phyloP scores from a whole-genome alignment of 345 rosid genomes.

The Hibiscus tridactylites region DNA sequence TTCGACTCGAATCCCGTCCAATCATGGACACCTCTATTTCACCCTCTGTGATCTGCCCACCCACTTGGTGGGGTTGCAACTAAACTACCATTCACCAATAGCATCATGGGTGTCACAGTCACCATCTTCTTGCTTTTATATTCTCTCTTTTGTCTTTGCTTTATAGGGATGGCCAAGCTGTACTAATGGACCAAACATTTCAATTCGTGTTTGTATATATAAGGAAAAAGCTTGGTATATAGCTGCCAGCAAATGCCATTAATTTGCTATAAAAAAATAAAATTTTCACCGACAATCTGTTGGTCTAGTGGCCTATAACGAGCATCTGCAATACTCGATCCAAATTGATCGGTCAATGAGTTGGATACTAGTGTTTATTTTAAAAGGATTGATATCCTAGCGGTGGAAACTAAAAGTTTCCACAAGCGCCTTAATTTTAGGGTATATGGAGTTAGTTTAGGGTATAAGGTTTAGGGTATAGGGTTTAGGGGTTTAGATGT shows the following conservation, averaged over 20 bases:
- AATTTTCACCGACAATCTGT: no score
- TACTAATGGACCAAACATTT: not conserved
- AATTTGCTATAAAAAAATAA: not conserved
- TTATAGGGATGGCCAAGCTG: constrained; percentile 6
- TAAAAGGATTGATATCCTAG: not conserved
- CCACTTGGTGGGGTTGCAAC: constrained; percentile 1
- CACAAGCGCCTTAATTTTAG: no score
- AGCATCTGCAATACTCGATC: no score
- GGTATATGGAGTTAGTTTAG: no score
- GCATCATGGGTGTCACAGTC: constrained; percentile 12
- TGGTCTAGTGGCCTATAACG: no score
- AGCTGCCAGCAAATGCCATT: not conserved
- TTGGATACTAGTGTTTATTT: not conserved
- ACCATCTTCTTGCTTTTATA: constrained; percentile 3
- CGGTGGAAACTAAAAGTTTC: no score
- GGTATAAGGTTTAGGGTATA: no score
- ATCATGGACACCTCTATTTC: not conserved
- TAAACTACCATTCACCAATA: not conserved
- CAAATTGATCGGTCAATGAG: no score
- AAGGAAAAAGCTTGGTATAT: not conserved
- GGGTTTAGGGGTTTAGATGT: no score
- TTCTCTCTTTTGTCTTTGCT: constrained; percentile 11
- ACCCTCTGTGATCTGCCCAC: not conserved
- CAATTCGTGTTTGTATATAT: not conserved
- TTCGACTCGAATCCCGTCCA: not conserved